Percentiles rank a stretch among this genome's conserved stretches.
These are phyloP conservation scores for Echites panduratus DNA, from an alignment of 257 asterid species.

Conservation along the genomic window DNA sequence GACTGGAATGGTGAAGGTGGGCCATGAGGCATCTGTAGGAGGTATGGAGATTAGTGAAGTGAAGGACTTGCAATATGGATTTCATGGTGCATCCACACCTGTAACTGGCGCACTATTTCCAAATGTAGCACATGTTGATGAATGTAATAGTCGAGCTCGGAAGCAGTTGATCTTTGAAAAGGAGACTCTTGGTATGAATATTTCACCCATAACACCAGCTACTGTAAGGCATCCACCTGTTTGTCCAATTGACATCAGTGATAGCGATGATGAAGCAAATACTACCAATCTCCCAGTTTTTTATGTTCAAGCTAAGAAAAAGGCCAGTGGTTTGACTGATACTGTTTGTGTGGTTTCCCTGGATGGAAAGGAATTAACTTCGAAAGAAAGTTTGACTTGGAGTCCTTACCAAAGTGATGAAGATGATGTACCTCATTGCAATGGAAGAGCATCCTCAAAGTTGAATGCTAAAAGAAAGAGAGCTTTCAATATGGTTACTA, in stretches of 20 bases:
- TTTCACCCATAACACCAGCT: slow-evolving; percentile 41
- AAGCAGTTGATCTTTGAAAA: slow-evolving; percentile 32
- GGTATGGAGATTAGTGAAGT: not conserved
- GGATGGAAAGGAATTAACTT: slow-evolving; percentile 16
- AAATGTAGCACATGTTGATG: slow-evolving; percentile 13
- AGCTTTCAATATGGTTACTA: slow-evolving; percentile 30
- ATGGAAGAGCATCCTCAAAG: slow-evolving; percentile 6
- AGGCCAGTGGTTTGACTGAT: slow-evolving; percentile 15
- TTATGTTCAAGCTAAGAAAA: slow-evolving; percentile 12
- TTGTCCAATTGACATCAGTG: slow-evolving; percentile 33
- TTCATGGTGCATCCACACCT: slow-evolving; percentile 21
- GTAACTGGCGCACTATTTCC: slow-evolving; percentile 14
- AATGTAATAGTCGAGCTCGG: slow-evolving; percentile 19
- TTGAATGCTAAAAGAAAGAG: slow-evolving; percentile 30
- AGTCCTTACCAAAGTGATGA: slow-evolving; percentile 21
- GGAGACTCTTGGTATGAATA: slow-evolving; percentile 24
- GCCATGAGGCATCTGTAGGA: not conserved
- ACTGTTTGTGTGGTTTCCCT: slow-evolving; percentile 15
- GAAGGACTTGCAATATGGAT: not conserved
- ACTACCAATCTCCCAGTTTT: not conserved
- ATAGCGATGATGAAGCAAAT: slow-evolving; percentile 38
- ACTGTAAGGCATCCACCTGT: slow-evolving; percentile 18
- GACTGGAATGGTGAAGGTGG: slow-evolving; percentile 1
- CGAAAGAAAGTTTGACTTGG: slow-evolving; percentile 9
- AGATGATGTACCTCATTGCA: slow-evolving; percentile 19